phyloP scores from a whole-genome alignment of 805 yeast species.

The Middelhovenomyces tepae region DNA sequence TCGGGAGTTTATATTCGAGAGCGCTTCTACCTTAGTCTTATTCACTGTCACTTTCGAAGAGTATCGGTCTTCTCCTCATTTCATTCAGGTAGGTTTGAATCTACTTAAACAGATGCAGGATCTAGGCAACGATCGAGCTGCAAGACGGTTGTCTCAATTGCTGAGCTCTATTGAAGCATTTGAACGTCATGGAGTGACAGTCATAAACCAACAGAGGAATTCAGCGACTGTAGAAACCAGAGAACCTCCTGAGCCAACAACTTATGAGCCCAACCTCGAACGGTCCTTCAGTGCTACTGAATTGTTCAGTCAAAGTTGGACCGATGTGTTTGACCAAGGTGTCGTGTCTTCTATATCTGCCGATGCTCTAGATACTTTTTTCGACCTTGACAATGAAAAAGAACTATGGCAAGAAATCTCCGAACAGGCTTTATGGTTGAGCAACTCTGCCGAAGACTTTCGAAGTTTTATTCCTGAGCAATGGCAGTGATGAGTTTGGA shows the following conservation, averaged over 20 bases:
- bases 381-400: slow-evolving; percentile 6
- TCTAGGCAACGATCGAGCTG: slow-evolving; percentile 14
- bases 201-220: too few species aligned
- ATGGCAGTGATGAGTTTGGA: too few species aligned
- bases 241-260: slow-evolving; percentile 5
- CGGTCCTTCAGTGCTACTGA: neutral
- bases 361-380: slow-evolving; percentile 4
- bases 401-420: slow-evolving; percentile 16
- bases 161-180: slow-evolving; percentile 11
- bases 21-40: slow-evolving; percentile 18
- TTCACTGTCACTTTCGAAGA: slow-evolving; percentile 17
- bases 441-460: slow-evolving; percentile 15
- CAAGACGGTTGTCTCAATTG: slow-evolving; percentile 13
- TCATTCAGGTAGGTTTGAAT: slow-evolving; percentile 14
- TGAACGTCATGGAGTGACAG: slow-evolving; percentile 6
- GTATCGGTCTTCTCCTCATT: slow-evolving; percentile 10
- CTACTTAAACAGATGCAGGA: slow-evolving; percentile 11
- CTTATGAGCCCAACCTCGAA: slow-evolving; percentile 3
- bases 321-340: neutral
- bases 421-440: slow-evolving; percentile 14
- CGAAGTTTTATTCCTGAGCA: slow-evolving; percentile 7
- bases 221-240: too few species aligned
- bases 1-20: slow-evolving; percentile 18
- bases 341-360: neutral
- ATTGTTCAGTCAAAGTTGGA: neutral